Percentiles rank a stretch among this genome's conserved stretches.
Evolutionary conservation across 495 filamentous ascomycete genomes (phyloP).

Genomic region (Xylaria curta): DNA sequence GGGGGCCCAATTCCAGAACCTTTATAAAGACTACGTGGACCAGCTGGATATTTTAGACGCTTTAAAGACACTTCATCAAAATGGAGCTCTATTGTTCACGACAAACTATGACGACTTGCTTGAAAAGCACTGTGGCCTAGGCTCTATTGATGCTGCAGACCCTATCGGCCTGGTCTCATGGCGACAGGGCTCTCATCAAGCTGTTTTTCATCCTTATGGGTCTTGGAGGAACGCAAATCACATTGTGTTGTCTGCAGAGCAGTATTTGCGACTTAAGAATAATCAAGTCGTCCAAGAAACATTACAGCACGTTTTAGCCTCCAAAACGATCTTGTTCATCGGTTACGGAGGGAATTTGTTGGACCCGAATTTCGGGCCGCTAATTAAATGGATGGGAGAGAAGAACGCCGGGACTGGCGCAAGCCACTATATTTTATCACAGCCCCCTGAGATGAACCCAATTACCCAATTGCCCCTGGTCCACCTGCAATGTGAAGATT

Average conservation of each 20-base stretch:
- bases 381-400: slow-evolving; percentile 11
- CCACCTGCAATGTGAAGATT: not conserved
- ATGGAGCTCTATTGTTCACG: slow-evolving; percentile 7
- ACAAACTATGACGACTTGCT: slow-evolving; percentile 20
- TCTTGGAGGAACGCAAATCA: slow-evolving; percentile 13
- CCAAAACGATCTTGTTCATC: slow-evolving; percentile 12
- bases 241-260: slow-evolving; percentile 11
- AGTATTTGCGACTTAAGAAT: slow-evolving; percentile 7
- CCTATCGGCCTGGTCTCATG: slow-evolving; percentile 5
- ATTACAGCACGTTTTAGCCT: slow-evolving; percentile 3
- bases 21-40: slow-evolving; percentile 1
- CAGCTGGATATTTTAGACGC: slow-evolving; percentile 4
- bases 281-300: slow-evolving; percentile 4
- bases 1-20: slow-evolving; percentile 13
- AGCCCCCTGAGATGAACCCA: not conserved
- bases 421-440: slow-evolving; percentile 1
- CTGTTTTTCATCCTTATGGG: slow-evolving; percentile 19
- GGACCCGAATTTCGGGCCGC: slow-evolving; percentile 12
- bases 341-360: slow-evolving; percentile 6
- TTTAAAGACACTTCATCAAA: not conserved
- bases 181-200: not conserved
- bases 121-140: slow-evolving; percentile 9
- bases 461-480: slow-evolving; percentile 8
- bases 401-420: not conserved
- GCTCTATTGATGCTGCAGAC: slow-evolving; percentile 12